Base-by-base conservation (phyloP, 805 yeast genomes). In the Teunomyces tritomae region DNA sequence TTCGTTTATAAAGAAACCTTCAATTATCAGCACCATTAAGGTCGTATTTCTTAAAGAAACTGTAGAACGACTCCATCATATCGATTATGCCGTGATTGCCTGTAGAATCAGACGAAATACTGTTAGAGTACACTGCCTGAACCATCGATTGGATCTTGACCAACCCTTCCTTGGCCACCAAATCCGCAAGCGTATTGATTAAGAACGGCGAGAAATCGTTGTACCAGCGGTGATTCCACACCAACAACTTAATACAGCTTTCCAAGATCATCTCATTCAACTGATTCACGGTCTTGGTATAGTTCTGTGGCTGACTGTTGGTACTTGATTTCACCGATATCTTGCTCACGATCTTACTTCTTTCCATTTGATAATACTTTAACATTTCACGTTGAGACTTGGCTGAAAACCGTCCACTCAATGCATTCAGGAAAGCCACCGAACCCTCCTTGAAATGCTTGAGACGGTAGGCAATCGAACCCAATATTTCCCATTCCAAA, bases 141-240 rank as follows among this genome's bases (percentile, higher is more conserved):
- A 87, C 79, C 57, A 85, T 84, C 53, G 84, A 85, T 52, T 82
- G 83, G 35, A 89, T 80, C 65, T 88, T 90, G 28, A 86, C 80
- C 39, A 85, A 66, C 0, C 97, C 97, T 57, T 87, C 89, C 58
- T 84, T 85, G 35, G 80, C 81, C 20, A 89, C 83, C 47, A 89
- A 71, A 46, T 76, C 78, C 16, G 79, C 70, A 49, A 90, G 67
- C 0, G 82, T 70, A n/a, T 69, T 62, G n/a, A 83, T 61, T 42
- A 89, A 71, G 42, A 73, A 72, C 16, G 95, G 87, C 7, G 95
- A 84, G 61, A 90, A 92, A 55, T 92, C 97, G 53, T 84, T 80
- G 69, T 92, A 95, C 99, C 99, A 94, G 61, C 99, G 81, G 66
- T 91, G 97, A 62, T 89, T 87, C 97, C 98, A 95, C n/a, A 94